Base-by-base conservation (phyloP, 2,329 filamentous ascomycete genomes). In the Beauveria bassiana region DNA sequence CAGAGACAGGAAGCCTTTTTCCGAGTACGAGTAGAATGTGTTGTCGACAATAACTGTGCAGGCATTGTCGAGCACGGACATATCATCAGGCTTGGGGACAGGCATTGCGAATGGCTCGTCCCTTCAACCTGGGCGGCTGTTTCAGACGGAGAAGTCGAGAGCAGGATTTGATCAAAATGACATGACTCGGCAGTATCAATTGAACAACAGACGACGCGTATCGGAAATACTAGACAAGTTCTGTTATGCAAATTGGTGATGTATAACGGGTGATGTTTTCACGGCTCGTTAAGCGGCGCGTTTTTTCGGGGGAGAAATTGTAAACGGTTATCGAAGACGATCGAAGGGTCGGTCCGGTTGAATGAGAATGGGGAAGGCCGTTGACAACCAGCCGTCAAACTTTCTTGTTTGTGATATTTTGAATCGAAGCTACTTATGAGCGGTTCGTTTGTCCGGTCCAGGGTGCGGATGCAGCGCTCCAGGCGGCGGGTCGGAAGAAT, bases 1-100 rank as follows among this genome's bases (percentile, higher is more conserved):
- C 65, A 98, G 75, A 9, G 89, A 88, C 71, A 92, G 84, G 68
- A 98, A 93, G 31, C 86, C 89, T 52, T 84, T 76, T 9, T 85
- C 76, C 6, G 91, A 90, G 73, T 91, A 96, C 51, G 89, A 86
- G 77, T 96, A 98, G 59, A 98, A 84, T 14, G 86, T 91, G 73
- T 92, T 87, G 71, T 92, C 81, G 77, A 90, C 81, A 64, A 97
- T 82, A 70, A 89, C 85, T 62, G 92, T 91, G 76, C 93, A 98
- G 69, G 90, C 86, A 74, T 87, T 86, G 73, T 86, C 83, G 72
- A 97, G 78, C 65, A 87, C 79, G 70, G 86, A 81, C 59, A 26
- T 20, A 14, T 54, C 42, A 12, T 83, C 78, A 58, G 92, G 91
- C 70, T 85, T 77, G 54, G 91, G 91, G 61, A 88, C 79, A 70